These are phyloP conservation scores for Cyclocybe cylindracea DNA, from an alignment of 768 basidiomycete species.

Conservation along the genomic window DNA sequence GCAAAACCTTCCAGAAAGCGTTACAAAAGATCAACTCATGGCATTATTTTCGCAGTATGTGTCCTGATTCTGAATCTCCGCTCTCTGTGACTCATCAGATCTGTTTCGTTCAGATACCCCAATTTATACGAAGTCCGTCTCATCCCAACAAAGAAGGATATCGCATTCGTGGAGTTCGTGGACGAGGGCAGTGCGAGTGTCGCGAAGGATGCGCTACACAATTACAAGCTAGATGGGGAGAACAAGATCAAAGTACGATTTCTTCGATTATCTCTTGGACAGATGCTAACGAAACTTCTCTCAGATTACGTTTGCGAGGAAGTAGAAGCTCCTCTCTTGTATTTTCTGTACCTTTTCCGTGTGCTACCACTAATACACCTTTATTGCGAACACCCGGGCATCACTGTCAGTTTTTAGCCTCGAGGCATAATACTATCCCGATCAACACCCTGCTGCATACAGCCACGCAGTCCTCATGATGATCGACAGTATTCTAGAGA, in stretches of 20 bases:
- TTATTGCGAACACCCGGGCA: too few species aligned
- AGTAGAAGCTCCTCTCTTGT: slow-evolving; percentile 37
- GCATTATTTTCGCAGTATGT: slow-evolving; percentile 89
- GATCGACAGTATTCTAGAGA: too few species aligned
- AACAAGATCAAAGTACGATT: slow-evolving; percentile 91
- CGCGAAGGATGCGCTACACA: slow-evolving; percentile 96
- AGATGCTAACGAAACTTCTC: slow-evolving; percentile 8
- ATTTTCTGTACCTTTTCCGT: slow-evolving; percentile 10
- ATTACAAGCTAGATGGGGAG: slow-evolving; percentile 96
- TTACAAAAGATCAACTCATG: slow-evolving; percentile 90
- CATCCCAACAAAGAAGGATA: slow-evolving; percentile 95
- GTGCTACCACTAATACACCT: too few species aligned
- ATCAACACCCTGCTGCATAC: too few species aligned
- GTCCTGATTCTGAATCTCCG: not conserved
- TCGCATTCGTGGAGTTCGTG: slow-evolving; percentile 96
- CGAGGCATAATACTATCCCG: too few species aligned
- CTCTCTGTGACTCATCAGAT: not conserved
- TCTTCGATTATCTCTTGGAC: not conserved
- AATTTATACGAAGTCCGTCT: slow-evolving; percentile 97
- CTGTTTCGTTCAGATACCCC: slow-evolving; percentile 65
- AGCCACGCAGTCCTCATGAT: too few species aligned
- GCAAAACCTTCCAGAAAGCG: slow-evolving; percentile 92
- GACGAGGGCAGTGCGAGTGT: slow-evolving; percentile 91
- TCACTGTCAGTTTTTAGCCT: too few species aligned
- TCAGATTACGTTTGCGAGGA: slow-evolving; percentile 77